Evolutionary conservation across 345 rosid genomes (phyloP), one percentile per base, ranked within the genome.

Genomic region (Noccaea caerulescens): DNA sequence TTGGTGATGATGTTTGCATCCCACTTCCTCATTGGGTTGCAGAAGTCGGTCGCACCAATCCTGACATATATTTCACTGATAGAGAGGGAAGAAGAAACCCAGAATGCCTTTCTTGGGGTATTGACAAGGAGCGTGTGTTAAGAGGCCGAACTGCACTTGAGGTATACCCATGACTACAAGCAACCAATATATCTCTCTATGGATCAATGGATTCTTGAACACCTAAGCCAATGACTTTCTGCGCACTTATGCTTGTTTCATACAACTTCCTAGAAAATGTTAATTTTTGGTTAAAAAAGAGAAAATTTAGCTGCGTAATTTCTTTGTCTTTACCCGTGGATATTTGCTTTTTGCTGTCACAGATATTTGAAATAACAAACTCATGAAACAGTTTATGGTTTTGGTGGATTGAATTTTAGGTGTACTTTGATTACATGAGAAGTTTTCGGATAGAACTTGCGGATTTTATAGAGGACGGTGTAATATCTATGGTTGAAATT

Each of bases 11-110:
- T 82, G 99, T 88, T 38, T 90, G 96, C 72, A 88, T 94, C 76
- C 99, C 98, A 45, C 85, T 94, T 67, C 99, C 98, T 34, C 92
- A 90, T 70, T 94, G 99, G 99, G 88, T 95, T 58, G 91, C 98
- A 67, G 96, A 92, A 75, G 88, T 92, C 59, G 98, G 99, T 45
- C 83, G 93, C 82, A 84, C 78, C 75, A 88, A 92, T 82, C 91
- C 98, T 56, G 93, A 95, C 66, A 87, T 95, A 56, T 92, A 84
- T 83, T 95, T 95, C 83, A 88, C 99, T 27, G 98, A 95, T 78
- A 88, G 88, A 85, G 99, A 92, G 72, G 98, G 97, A 68, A 91
- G 99, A 77, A 86, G 87, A 63, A 91, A 95, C 75, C 88, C 93
- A 14, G 99, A 95, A 80, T 95, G 97, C 72, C 99, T 95, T 46